Conservation (phyloP, 441 rosid genomes). For the Eruca vesicaria region DNA sequence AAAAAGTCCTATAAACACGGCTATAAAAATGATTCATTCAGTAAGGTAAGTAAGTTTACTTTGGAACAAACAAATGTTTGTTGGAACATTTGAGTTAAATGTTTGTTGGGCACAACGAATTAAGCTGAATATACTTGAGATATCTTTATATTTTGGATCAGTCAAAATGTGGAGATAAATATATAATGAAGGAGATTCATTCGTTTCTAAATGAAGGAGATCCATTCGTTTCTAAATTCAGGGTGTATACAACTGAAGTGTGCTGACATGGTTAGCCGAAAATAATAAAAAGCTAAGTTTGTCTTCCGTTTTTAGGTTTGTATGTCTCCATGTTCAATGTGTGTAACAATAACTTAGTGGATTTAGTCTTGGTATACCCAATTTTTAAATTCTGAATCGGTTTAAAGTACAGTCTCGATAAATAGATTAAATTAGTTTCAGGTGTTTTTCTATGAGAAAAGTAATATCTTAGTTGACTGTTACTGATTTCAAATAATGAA, state of each 20-base stretch:
- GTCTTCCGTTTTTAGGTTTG: background rate
- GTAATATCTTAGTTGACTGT: background rate
- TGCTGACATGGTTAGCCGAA: background rate
- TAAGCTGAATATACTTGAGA: background rate
- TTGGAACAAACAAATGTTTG: background rate
- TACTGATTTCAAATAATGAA: conserved; percentile 3
- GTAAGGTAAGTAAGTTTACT: background rate
- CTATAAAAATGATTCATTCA: too few species aligned
- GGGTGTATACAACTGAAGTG: background rate
- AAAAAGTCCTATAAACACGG: too few species aligned
- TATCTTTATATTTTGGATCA: background rate
- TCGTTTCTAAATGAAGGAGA: background rate
- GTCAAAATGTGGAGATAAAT: background rate
- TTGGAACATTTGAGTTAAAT: background rate
- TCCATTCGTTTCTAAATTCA: background rate
- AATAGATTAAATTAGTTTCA: background rate
- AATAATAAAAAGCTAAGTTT: background rate
- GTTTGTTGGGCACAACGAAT: background rate
- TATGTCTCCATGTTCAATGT: too few species aligned
- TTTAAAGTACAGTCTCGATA: too few species aligned
- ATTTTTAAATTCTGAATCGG: too few species aligned
- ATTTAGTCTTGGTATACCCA: too few species aligned
- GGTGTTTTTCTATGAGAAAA: background rate
- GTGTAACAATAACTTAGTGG: too few species aligned
- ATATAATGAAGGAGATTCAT: background rate